A percentile compares a stretch with the other conserved stretches of the same genome.
Conservation (phyloP, 495 filamentous ascomycete genomes). For the Hypoxylon fragiforme region DNA sequence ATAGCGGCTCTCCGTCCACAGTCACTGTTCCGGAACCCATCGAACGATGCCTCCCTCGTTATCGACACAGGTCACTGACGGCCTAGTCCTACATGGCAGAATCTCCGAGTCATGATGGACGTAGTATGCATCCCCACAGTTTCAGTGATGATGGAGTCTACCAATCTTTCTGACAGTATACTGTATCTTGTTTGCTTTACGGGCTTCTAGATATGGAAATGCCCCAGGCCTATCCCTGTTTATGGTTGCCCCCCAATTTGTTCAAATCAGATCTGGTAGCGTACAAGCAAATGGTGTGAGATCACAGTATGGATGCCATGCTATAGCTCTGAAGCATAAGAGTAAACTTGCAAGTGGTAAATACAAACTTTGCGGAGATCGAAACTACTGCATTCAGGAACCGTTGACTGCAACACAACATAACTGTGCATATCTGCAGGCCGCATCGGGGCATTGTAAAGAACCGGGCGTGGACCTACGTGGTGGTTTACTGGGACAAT, state of each 20-base stretch:
- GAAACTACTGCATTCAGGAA: slow-evolving; percentile 28
- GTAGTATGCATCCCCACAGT: slow-evolving; percentile 24
- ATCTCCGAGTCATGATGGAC: slow-evolving; percentile 22
- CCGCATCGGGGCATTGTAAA: slow-evolving; percentile 33
- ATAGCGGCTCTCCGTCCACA: not conserved
- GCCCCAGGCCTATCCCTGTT: slow-evolving; percentile 19
- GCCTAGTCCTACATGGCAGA: slow-evolving; percentile 21
- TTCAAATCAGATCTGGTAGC: slow-evolving; percentile 23
- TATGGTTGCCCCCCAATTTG: slow-evolving; percentile 25
- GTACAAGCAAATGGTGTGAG: not conserved
- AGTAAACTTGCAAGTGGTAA: too few species aligned
- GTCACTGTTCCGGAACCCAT: slow-evolving; percentile 14
- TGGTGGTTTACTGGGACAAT: slow-evolving; percentile 36
- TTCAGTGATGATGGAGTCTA: slow-evolving; percentile 25
- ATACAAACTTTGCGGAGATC: slow-evolving; percentile 26
- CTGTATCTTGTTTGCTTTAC: slow-evolving; percentile 25
- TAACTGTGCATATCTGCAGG: slow-evolving; percentile 26
- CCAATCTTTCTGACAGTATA: slow-evolving; percentile 22
- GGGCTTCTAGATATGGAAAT: slow-evolving; percentile 21
- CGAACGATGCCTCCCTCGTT: slow-evolving; percentile 25
- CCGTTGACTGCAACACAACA: slow-evolving; percentile 15
- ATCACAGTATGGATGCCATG: slow-evolving; percentile 7
- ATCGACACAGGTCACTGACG: slow-evolving; percentile 27
- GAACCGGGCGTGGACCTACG: slow-evolving; percentile 24
- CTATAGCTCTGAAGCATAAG: too few species aligned